Evolutionary conservation across 345 rosid genomes (phyloP).

Genomic region (Turritis glabra): DNA sequence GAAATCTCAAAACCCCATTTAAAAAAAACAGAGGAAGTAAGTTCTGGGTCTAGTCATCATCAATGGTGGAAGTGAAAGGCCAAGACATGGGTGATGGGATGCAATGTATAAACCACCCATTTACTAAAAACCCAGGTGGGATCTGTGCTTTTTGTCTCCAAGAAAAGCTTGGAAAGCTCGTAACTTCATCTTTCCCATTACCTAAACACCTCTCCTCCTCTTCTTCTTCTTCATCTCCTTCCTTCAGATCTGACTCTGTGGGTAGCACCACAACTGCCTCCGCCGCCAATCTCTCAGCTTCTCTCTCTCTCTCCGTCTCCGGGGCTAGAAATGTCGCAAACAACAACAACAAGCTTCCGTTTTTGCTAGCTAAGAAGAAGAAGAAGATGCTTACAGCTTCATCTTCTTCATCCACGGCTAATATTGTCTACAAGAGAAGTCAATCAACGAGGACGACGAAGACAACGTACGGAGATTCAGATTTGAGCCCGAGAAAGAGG

Average conservation of each 20-base stretch:
- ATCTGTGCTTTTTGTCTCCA: constrained; percentile 99
- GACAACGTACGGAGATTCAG: constrained; percentile 39
- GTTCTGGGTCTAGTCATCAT: background rate
- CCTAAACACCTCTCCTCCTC: constrained; percentile 55
- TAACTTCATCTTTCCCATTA: constrained; percentile 80
- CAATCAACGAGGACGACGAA: constrained; percentile 53
- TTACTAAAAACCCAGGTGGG: constrained; percentile 85
- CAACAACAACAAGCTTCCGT: constrained; percentile 48
- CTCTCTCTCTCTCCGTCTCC: constrained; percentile 49
- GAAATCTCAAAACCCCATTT: background rate
- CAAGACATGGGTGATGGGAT: constrained; percentile 79
- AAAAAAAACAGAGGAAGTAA: background rate
- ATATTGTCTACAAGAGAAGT: constrained; percentile 72
- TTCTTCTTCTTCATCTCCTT: constrained; percentile 62
- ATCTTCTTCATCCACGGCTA: constrained; percentile 43
- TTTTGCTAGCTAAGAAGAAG: constrained; percentile 74
- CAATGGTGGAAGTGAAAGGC: constrained; percentile 51
- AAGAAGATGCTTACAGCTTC: constrained; percentile 49
- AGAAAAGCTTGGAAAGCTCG: constrained; percentile 95
- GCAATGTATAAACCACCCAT: constrained; percentile 79
- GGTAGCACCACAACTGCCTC: constrained; percentile 12
- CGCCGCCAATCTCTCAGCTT: constrained; percentile 28
- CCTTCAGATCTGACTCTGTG: constrained; percentile 77
- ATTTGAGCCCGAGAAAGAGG: constrained; percentile 62
- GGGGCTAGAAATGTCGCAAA: constrained; percentile 41